Evolutionary conservation across 176 grass and related monocot species (phyloP).

Genomic region (Oryza nivara): DNA sequence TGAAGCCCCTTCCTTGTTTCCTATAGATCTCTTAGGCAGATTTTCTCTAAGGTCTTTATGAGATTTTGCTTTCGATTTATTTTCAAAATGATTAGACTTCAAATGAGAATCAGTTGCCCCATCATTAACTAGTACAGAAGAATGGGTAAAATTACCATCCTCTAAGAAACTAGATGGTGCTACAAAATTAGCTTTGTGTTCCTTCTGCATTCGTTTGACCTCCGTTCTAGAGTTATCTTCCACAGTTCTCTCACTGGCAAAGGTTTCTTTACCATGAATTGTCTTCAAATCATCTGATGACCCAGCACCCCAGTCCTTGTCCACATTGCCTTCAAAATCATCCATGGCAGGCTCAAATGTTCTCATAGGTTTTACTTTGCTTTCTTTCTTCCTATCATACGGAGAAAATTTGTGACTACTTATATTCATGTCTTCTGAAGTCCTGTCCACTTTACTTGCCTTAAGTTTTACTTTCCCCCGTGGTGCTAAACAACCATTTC

Average conservation of each 20-base stretch:
- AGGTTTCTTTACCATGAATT: slow-evolving; percentile 38
- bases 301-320: slow-evolving; percentile 44
- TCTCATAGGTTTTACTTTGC: slow-evolving; percentile 47
- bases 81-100: slow-evolving; percentile 48
- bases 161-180: slow-evolving; percentile 34
- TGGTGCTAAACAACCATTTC: background rate
- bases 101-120: slow-evolving; percentile 47
- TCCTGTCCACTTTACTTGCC: slow-evolving; percentile 40
- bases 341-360: slow-evolving; percentile 43
- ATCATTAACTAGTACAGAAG: slow-evolving; percentile 43
- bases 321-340: slow-evolving; percentile 48
- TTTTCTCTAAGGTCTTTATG: slow-evolving; percentile 39
- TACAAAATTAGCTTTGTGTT: slow-evolving; percentile 39
- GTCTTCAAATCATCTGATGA: slow-evolving; percentile 42
- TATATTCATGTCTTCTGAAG: slow-evolving; percentile 35
- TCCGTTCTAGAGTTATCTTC: slow-evolving; percentile 40
- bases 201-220: slow-evolving; percentile 43
- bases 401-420: slow-evolving; percentile 34
- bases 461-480: slow-evolving; percentile 50
- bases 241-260: slow-evolving; percentile 18
- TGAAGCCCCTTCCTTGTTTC: slow-evolving; percentile 24
- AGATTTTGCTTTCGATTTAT: slow-evolving; percentile 40
- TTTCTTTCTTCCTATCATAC: slow-evolving; percentile 58
- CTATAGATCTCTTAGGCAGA: slow-evolving; percentile 31
- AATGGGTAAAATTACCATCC: slow-evolving; percentile 23